A percentile compares a stretch with the other conserved stretches of the same genome.
phyloP scores from a whole-genome alignment of 2,329 filamentous ascomycete genomes.

The Magnaporthiopsis rhizophila region DNA sequence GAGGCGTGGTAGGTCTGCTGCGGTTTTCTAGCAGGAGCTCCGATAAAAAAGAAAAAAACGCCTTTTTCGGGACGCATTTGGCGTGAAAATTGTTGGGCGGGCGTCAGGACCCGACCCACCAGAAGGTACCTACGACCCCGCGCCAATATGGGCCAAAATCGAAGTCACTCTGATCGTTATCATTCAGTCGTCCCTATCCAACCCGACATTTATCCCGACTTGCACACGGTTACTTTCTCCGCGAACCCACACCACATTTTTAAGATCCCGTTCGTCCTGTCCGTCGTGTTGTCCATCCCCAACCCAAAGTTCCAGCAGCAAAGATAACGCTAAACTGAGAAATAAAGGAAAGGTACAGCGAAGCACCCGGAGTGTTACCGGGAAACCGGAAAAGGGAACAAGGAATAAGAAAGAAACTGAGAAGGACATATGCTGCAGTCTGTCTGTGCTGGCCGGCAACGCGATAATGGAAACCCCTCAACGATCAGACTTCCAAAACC shows the following conservation, averaged over 20 bases:
- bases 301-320: neutral
- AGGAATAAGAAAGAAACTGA: neutral
- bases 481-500: neutral
- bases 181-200: neutral
- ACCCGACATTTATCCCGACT: neutral
- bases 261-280: neutral
- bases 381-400: neutral
- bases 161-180: neutral
- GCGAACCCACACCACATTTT: neutral
- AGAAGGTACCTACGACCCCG: neutral
- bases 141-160: neutral
- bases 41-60: neutral
- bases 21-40: neutral
- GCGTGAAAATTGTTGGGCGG: conserved; percentile 1
- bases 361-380: neutral
- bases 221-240: neutral
- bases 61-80: neutral
- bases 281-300: neutral
- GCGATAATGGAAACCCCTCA: neutral
- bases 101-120: neutral
- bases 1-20: no score
- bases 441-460: neutral
- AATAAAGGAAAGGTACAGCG: neutral
- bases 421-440: neutral
- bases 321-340: neutral